Conservation (phyloP, 2,329 filamentous ascomycete genomes). For the Fusarium protoensiforme region DNA sequence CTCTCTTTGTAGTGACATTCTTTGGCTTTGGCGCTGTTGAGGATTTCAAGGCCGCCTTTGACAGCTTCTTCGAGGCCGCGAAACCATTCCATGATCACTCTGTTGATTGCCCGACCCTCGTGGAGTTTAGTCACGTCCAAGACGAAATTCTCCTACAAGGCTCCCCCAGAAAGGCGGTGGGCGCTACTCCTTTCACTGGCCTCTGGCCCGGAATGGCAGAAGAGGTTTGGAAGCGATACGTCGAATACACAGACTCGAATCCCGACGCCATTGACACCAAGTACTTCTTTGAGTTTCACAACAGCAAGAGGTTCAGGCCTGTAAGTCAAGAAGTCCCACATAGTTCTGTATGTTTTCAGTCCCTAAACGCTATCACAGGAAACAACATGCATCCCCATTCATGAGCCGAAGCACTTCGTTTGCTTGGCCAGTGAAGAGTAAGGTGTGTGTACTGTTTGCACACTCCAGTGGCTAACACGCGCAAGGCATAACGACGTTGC, state of each 20-base stretch:
- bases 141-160: not conserved
- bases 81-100: not conserved
- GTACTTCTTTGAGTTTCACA: not conserved
- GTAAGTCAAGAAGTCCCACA: not conserved
- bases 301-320: not conserved
- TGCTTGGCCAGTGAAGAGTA: not conserved
- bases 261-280: not conserved
- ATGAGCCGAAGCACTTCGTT: not conserved
- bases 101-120: not conserved
- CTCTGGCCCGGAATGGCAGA: not conserved
- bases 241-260: not conserved
- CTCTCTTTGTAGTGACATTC: not conserved
- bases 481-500: not conserved
- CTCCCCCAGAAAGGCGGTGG: not conserved
- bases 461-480: too few relatives aligned
- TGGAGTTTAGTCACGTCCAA: not conserved
- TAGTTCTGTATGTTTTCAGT: not conserved
- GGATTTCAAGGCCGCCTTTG: not conserved
- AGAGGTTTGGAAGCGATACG: not conserved
- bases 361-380: not conserved
- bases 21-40: not conserved
- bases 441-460: not conserved
- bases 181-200: not conserved
- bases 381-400: not conserved
- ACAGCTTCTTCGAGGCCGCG: not conserved